These are phyloP conservation scores for Takashimella koratensis DNA, from an alignment of 1,284 basidiomycete species.

Conservation along the genomic window DNA sequence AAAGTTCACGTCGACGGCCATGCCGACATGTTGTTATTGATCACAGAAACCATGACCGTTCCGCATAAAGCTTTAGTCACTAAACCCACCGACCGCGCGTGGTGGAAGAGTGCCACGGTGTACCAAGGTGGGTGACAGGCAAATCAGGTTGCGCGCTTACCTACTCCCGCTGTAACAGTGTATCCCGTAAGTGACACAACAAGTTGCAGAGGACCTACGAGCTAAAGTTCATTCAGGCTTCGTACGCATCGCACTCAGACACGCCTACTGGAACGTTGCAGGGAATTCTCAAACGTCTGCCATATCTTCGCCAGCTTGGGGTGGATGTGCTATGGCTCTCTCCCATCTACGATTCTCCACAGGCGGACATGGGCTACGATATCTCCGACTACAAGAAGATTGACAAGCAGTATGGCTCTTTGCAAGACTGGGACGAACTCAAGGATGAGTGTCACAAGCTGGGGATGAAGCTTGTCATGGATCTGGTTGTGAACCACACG, in stretches of 20 bases:
- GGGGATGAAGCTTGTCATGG: conserved; percentile 50
- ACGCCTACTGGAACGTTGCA: conserved; percentile 50
- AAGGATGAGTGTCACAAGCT: conserved; percentile 41
- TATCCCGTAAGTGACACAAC: conserved; percentile 12
- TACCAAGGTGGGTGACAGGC: conserved; percentile 30
- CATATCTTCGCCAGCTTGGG: conserved; percentile 52
- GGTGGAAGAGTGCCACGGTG: conserved; percentile 41
- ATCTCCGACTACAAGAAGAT: conserved; percentile 49
- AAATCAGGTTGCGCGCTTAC: neutral
- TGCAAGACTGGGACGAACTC: conserved; percentile 50
- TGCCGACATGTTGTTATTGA: too few relatives aligned
- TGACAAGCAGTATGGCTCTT: conserved; percentile 49
- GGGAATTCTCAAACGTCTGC: conserved; percentile 49
- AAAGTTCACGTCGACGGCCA: too few relatives aligned
- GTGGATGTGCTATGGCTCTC: conserved; percentile 51
- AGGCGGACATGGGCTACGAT: conserved; percentile 45
- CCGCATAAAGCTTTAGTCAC: too few relatives aligned
- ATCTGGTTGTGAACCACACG: conserved; percentile 53
- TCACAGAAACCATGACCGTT: too few relatives aligned
- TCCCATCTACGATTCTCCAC: conserved; percentile 38
- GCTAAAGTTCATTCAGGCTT: conserved; percentile 9
- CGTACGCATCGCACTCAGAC: conserved; percentile 23
- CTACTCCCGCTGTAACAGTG: conserved; percentile 7
- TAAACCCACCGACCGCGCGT: conserved; percentile 29
- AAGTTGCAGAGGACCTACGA: too few relatives aligned